Conservation (phyloP, 73 alveolate genomes). For the Paramecium biaurelia region DNA sequence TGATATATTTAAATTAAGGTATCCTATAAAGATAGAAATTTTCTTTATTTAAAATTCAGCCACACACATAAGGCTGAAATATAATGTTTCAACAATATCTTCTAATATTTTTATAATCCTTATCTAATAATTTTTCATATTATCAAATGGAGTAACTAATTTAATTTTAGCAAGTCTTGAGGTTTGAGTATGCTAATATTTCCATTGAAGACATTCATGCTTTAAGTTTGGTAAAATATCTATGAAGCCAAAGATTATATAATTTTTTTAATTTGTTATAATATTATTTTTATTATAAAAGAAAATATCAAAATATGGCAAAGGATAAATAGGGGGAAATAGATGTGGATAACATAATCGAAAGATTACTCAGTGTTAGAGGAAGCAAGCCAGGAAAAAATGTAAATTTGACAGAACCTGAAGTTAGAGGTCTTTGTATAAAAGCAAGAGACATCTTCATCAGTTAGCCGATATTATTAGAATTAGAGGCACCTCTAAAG, state of each 20-base stretch:
- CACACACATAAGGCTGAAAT: no score
- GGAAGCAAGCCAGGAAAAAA: slow-evolving; percentile 91
- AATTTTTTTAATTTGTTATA: neutral
- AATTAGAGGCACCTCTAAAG: slow-evolving; percentile 86
- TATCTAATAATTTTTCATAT: no score
- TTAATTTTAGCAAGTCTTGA: no score
- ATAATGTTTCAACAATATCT: no score
- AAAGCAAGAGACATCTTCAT: slow-evolving; percentile 85
- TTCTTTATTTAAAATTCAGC: no score
- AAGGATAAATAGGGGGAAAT: slow-evolving; percentile 57
- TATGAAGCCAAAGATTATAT: neutral
- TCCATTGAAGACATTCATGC: neutral
- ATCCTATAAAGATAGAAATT: no score
- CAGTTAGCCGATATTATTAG: slow-evolving; percentile 80
- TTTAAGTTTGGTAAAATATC: neutral
- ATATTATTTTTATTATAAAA: neutral
- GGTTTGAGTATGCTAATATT: neutral
- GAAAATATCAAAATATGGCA: neutral
- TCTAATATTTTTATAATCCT: no score
- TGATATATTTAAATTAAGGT: no score
- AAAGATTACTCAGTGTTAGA: slow-evolving; percentile 88
- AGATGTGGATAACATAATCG: slow-evolving; percentile 88
- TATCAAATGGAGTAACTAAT: no score
- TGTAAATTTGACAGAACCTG: slow-evolving; percentile 87
- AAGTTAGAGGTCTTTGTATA: slow-evolving; percentile 85